Base-by-base conservation (phyloP, 345 rosid genomes). In the Noccaea caerulescens region DNA sequence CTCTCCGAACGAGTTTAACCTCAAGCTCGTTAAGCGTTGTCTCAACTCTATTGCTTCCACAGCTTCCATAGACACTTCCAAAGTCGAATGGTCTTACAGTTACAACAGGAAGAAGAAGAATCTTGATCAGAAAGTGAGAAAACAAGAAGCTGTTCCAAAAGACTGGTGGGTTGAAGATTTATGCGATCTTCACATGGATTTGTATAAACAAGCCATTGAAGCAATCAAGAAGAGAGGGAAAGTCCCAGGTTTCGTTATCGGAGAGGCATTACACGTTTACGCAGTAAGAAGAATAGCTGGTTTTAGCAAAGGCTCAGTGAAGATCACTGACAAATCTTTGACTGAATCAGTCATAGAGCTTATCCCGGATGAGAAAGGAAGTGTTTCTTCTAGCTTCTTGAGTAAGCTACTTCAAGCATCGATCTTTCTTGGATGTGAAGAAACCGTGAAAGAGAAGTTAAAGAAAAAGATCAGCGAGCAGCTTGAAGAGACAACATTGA, bases 141-240 rank as follows among this genome's bases (percentile, higher is more conserved):
- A 77, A 53, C 77, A 63, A 7, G 77, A 79, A 38, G 53, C 27
- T 0, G 85, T 81, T 70, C 85, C 87, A 51, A 80, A 60, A 69
- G 85, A 84, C 57, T 81, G 87, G 87, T 84, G 85, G 85, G 83
- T 84, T 4, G 84, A 84, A 72, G 87, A 84, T 76, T 81, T 84
- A 47, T 81, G 87, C 14, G 85, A 78, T 52, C 81, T 84, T 58
- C 80, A 75, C 5, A 72, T 84, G 4, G 83, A 81, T 53, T 58
- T 81, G 67, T 84, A 77, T 70, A 77, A 75, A 68, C 68, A 80
- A 72, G 79, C 61, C 27, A 84, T 84, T 0, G n/a, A 79, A 42
- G 68, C 76, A 30, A 81, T 84, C 56, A 75, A 77, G 72, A 57
- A 52, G 7, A 67, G 69, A 75, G 81, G 78, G 10, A 72, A 68